Evolutionary conservation across 176 grass and related monocot species (phyloP).

Genomic region (Calamus simplicifolius): DNA sequence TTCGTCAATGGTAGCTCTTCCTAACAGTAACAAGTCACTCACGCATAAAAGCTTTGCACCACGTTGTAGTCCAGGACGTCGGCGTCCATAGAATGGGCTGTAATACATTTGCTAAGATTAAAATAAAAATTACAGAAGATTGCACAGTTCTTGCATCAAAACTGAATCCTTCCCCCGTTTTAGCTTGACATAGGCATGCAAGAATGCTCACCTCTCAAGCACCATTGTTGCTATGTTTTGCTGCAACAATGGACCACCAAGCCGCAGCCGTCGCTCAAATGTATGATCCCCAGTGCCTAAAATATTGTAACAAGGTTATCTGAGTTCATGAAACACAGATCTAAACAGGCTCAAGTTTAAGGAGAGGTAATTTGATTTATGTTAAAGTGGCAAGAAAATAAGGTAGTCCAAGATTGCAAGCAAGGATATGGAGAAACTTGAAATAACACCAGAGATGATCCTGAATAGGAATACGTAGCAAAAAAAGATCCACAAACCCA

Average conservation of each 20-base stretch:
- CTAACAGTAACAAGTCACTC: constrained; percentile 84
- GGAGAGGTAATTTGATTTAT: too few relatives aligned
- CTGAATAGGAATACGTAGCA: too few relatives aligned
- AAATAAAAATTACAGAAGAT: constrained; percentile 8
- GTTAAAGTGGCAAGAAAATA: too few relatives aligned
- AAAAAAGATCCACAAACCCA: too few relatives aligned
- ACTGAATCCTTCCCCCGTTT: neutral
- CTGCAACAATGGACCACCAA: constrained; percentile 79
- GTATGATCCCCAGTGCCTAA: constrained; percentile 91
- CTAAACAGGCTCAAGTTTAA: neutral
- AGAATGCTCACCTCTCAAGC: constrained; percentile 74
- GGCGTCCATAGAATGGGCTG: constrained; percentile 88
- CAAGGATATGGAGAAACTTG: too few relatives aligned
- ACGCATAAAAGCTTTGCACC: constrained; percentile 82
- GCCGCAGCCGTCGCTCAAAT: constrained; percentile 80
- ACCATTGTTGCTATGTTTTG: constrained; percentile 99
- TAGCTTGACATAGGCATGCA: neutral
- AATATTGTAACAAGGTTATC: constrained; percentile 16
- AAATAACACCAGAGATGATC: too few relatives aligned
- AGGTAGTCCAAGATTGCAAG: too few relatives aligned
- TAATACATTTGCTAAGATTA: constrained; percentile 29
- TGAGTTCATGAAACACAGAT: too few relatives aligned
- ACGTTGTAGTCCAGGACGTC: constrained; percentile 71
- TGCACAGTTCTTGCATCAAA: constrained; percentile 1
- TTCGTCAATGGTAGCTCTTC: constrained; percentile 94